These are phyloP conservation scores for Psophocarpus tetragonolobus DNA, from an alignment of 306 rosid species.

Conservation along the genomic window DNA sequence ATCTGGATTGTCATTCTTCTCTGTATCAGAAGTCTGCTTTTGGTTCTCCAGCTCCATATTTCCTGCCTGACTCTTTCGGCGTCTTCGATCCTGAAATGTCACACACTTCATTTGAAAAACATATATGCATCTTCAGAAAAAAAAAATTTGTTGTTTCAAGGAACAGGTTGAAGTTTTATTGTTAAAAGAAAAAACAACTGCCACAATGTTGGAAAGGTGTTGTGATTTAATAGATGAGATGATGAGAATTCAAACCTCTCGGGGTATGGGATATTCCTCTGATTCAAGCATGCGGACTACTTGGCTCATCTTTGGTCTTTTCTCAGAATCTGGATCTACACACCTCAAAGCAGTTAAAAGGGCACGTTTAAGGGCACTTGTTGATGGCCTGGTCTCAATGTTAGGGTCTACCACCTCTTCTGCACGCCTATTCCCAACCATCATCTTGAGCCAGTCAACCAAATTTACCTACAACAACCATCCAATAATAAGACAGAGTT, in stretches of 20 bases:
- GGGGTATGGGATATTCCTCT: slow-evolving; percentile 83
- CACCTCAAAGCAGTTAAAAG: slow-evolving; percentile 94
- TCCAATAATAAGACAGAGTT: slow-evolving; percentile 3
- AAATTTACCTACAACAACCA: slow-evolving; percentile 75
- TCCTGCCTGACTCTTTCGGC: slow-evolving; percentile 55
- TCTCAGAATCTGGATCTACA: slow-evolving; percentile 85
- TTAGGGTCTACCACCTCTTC: slow-evolving; percentile 94
- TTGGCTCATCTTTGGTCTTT: slow-evolving; percentile 93
- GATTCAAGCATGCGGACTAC: slow-evolving; percentile 96
- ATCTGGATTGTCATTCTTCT: slow-evolving; percentile 54
- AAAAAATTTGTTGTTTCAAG: background rate
- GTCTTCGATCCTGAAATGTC: slow-evolving; percentile 68
- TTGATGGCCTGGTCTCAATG: slow-evolving; percentile 80
- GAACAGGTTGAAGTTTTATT: slow-evolving; percentile 10
- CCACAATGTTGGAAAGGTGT: background rate
- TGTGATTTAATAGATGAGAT: slow-evolving; percentile 5
- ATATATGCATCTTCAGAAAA: slow-evolving; percentile 3
- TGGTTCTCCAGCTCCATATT: slow-evolving; percentile 40
- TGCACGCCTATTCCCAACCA: slow-evolving; percentile 86
- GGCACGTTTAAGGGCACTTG: slow-evolving; percentile 83
- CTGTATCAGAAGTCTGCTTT: slow-evolving; percentile 55
- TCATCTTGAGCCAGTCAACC: slow-evolving; percentile 96
- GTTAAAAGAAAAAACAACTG: background rate
- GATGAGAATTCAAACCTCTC: slow-evolving; percentile 66
- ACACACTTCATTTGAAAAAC: slow-evolving; percentile 21